Percentiles rank a stretch among this genome's conserved stretches.
These are phyloP conservation scores for Mortierella sp. DNA, from an alignment of 371 early-diverging fungal species.

Conservation along the genomic window DNA sequence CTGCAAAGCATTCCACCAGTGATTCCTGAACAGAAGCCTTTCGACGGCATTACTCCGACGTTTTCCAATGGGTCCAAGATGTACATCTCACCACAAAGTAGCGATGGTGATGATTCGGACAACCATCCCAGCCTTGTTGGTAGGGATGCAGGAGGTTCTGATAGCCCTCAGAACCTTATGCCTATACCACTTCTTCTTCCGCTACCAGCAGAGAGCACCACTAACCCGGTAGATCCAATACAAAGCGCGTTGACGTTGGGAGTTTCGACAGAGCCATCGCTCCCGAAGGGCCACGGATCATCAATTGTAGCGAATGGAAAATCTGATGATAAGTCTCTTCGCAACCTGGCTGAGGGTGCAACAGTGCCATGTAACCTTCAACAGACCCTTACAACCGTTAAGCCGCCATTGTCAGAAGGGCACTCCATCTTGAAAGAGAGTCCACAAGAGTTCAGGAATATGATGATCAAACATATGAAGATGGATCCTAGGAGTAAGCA, in stretches of 20 bases:
- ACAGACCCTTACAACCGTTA: too few relatives aligned
- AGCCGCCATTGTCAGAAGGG: background rate
- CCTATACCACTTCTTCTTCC: constrained; percentile 35
- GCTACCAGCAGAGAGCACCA: background rate
- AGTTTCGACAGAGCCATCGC: background rate
- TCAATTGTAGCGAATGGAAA: background rate
- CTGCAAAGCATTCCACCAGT: constrained; percentile 37
- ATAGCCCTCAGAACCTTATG: constrained; percentile 5
- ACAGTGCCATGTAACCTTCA: too few relatives aligned
- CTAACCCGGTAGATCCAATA: background rate
- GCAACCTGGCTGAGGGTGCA: too few relatives aligned
- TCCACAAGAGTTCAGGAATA: constrained; percentile 8
- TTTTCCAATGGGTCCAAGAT: background rate
- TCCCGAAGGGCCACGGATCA: too few relatives aligned
- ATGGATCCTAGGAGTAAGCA: constrained; percentile 28
- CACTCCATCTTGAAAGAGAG: background rate
- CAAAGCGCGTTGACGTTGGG: background rate
- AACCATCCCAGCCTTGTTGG: background rate
- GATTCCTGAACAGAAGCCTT: constrained; percentile 22
- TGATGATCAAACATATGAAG: constrained; percentile 24
- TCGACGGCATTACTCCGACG: background rate
- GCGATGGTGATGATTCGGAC: background rate
- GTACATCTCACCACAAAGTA: background rate
- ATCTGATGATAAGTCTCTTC: background rate
- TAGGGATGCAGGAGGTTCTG: background rate